Percentiles rank a stretch among this genome's conserved stretches.
These are phyloP conservation scores for Tetrahymena thermophila DNA, from an alignment of 73 alveolate species.

Conservation along the genomic window DNA sequence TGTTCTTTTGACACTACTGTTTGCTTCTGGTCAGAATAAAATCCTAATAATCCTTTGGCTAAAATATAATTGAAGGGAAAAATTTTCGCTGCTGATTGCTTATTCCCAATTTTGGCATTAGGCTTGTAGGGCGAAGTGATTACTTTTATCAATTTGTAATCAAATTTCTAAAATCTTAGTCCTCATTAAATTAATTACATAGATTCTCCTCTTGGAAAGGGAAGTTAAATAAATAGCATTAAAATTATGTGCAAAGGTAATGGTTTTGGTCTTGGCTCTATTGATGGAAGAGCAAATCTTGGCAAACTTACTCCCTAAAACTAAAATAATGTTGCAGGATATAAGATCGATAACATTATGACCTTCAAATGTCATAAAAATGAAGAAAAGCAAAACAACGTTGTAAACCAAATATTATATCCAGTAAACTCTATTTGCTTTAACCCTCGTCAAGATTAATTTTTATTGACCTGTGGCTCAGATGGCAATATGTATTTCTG, in stretches of 20 bases:
- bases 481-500: slow-evolving; percentile 20
- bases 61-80: neutral
- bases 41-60: neutral
- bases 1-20: neutral
- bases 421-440: neutral
- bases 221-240: slow-evolving; percentile 7
- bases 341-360: neutral
- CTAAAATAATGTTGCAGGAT: neutral
- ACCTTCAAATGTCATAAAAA: neutral
- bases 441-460: neutral
- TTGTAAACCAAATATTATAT: neutral
- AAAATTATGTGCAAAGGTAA: neutral
- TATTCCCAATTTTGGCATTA: slow-evolving; percentile 1
- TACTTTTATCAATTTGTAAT: neutral
- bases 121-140: neutral
- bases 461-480: slow-evolving; percentile 17
- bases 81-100: slow-evolving; percentile 6
- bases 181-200: neutral
- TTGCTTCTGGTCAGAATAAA: neutral
- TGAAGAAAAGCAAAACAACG: neutral
- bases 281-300: slow-evolving; percentile 15
- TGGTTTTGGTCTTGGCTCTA: slow-evolving; percentile 10
- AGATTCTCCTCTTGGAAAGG: slow-evolving; percentile 2
- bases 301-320: neutral
- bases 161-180: neutral